Evolutionary conservation across 2,329 filamentous ascomycete genomes (phyloP).

Genomic region (Pezicula radicicola): DNA sequence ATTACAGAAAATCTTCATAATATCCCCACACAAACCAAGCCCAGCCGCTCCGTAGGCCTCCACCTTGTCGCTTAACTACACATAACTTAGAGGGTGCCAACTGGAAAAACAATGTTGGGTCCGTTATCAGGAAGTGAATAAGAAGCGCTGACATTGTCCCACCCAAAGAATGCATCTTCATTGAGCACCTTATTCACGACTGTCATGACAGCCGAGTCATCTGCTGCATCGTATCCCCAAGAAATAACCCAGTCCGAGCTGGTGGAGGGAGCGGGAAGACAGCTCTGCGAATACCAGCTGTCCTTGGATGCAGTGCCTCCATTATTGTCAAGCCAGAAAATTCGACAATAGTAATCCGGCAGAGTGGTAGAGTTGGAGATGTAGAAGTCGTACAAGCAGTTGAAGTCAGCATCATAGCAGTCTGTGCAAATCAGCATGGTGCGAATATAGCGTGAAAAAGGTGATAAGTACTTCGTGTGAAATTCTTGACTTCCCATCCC

Average conservation of each 20-base stretch:
- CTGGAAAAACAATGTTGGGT: constrained; percentile 8
- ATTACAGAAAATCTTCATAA: no score
- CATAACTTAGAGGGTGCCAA: constrained; percentile 2
- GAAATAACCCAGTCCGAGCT: constrained; percentile 6
- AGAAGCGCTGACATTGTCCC: constrained; percentile 2
- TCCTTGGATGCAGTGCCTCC: not conserved
- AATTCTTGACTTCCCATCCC: constrained; percentile 7
- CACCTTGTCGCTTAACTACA: not conserved
- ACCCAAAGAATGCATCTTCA: constrained; percentile 12
- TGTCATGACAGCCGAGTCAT: constrained; percentile 13
- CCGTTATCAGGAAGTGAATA: constrained; percentile 3
- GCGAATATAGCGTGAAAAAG: not conserved
- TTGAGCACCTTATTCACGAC: constrained; percentile 1
- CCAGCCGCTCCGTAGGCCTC: not conserved
- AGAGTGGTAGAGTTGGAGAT: not conserved
- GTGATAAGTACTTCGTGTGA: constrained; percentile 7
- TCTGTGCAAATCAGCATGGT: not conserved
- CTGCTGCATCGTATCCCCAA: constrained; percentile 9
- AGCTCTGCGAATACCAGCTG: not conserved
- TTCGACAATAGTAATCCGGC: not conserved
- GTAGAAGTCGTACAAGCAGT: constrained; percentile 1
- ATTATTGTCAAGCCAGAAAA: not conserved
- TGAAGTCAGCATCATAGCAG: not conserved
- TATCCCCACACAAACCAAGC: no score
- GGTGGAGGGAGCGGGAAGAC: not conserved